phyloP scores from a whole-genome alignment of 345 rosid species.

The Anacardium occidentale region DNA sequence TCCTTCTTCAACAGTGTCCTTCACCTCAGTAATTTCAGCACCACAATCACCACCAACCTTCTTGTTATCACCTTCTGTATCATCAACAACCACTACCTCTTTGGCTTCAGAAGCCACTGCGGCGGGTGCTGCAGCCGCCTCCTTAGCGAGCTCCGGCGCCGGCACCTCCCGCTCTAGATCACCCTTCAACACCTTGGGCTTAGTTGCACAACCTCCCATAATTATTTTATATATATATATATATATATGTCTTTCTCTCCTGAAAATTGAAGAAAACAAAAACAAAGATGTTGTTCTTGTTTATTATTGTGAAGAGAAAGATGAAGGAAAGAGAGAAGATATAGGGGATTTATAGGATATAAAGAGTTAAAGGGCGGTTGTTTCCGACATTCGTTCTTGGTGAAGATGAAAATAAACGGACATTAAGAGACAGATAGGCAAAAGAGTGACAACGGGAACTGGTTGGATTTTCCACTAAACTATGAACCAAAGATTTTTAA shows the following conservation, averaged over 20 bases:
- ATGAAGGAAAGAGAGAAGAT: constrained; percentile 15
- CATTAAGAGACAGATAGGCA: constrained; percentile 11
- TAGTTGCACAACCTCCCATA: constrained; percentile 53
- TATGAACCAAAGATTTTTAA: no score
- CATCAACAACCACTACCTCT: constrained; percentile 16
- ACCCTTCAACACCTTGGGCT: constrained; percentile 46
- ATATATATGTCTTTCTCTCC: background rate
- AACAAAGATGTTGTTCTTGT: no score
- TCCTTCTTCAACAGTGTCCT: constrained; percentile 23
- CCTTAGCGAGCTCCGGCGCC: constrained; percentile 24
- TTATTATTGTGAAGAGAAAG: background rate
- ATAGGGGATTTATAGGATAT: constrained; percentile 20
- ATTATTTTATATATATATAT: no score
- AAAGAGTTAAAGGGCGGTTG: background rate
- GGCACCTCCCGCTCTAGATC: constrained; percentile 21
- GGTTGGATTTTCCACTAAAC: constrained; percentile 2
- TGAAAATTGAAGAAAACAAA: background rate
- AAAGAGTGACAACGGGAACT: constrained; percentile 19
- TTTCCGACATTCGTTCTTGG: constrained; percentile 36
- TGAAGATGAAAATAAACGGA: constrained; percentile 2
- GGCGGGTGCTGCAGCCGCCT: constrained; percentile 9
- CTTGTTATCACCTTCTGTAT: constrained; percentile 20
- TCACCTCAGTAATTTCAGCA: constrained; percentile 1
- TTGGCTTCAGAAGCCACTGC: constrained; percentile 6
- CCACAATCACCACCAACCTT: background rate